Evolutionary conservation across 208 protist genomes (phyloP).

Genomic region (Naegleria gruberi): DNA sequence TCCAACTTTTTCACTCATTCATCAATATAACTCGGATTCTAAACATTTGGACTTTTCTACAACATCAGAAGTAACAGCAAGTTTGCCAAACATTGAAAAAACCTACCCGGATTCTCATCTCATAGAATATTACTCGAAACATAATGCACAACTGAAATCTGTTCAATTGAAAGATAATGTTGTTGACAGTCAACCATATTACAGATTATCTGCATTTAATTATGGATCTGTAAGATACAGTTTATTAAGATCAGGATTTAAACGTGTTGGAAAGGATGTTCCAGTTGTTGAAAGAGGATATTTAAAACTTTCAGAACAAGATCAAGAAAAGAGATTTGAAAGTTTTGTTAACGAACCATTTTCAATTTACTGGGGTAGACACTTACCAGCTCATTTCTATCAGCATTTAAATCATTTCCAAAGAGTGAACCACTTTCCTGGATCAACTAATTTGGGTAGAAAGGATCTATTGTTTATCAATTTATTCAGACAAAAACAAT

Average conservation of each 20-base stretch:
- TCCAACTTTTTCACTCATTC: neutral
- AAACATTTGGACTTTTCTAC: neutral
- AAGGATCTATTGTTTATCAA: conserved; percentile 5
- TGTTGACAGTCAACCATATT: neutral
- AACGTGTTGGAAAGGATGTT: neutral
- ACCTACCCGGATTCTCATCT: neutral
- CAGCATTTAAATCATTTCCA: neutral
- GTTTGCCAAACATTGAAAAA: neutral
- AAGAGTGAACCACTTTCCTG: conserved; percentile 17
- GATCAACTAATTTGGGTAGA: neutral
- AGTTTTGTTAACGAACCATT: neutral
- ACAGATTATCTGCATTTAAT: neutral
- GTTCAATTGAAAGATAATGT: neutral
- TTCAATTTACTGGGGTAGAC: neutral
- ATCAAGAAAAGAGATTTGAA: neutral
- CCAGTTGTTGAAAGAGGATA: neutral
- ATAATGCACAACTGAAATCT: neutral
- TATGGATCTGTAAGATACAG: neutral
- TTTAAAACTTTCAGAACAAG: neutral
- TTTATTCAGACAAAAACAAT: neutral
- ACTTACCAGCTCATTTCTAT: neutral
- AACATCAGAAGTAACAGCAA: neutral
- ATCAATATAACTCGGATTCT: neutral
- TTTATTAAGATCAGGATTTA: neutral
- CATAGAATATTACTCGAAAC: neutral